A percentile compares a stretch with the other conserved stretches of the same genome.
phyloP scores from a whole-genome alignment of 1,139 yeast genomes.

The Waltiozyma sp. region DNA sequence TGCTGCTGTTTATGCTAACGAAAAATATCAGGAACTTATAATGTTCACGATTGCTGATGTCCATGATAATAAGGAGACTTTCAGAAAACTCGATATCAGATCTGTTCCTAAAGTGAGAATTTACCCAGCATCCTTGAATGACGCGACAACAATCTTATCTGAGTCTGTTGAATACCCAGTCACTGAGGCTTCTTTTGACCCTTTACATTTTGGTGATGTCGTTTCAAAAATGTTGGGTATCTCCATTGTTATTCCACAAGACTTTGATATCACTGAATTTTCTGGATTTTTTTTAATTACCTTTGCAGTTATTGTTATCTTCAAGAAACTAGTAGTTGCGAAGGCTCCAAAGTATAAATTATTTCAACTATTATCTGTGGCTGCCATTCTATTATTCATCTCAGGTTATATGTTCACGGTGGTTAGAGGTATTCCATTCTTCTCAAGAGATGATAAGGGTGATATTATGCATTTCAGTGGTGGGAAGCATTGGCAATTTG shows the following conservation, averaged over 20 bases:
- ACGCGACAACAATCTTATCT: conserved; percentile 13
- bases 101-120: conserved; percentile 58
- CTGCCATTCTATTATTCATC: conserved; percentile 32
- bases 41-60: conserved; percentile 45
- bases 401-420: conserved; percentile 58
- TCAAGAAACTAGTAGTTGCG: conserved; percentile 35
- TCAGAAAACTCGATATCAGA: conserved; percentile 30
- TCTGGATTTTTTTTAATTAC: conserved; percentile 35
- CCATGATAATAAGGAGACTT: conserved; percentile 28
- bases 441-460: conserved; percentile 38
- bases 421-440: conserved; percentile 49
- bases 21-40: conserved; percentile 27
- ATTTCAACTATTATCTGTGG: conserved; percentile 30
- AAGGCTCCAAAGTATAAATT: conserved; percentile 24
- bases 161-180: conserved; percentile 25
- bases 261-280: conserved; percentile 33
- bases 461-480: conserved; percentile 47
- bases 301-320: conserved; percentile 31
- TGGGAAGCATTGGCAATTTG: conserved; percentile 57
- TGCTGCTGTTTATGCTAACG: conserved; percentile 32
- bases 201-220: conserved; percentile 41
- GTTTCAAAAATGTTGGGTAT: conserved; percentile 34
- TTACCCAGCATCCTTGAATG: conserved; percentile 37
- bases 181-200: conserved; percentile 19
- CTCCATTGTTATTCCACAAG: conserved; percentile 30